phyloP scores from a whole-genome alignment of 768 basidiomycete genomes.

The Lactarius trivialis region DNA sequence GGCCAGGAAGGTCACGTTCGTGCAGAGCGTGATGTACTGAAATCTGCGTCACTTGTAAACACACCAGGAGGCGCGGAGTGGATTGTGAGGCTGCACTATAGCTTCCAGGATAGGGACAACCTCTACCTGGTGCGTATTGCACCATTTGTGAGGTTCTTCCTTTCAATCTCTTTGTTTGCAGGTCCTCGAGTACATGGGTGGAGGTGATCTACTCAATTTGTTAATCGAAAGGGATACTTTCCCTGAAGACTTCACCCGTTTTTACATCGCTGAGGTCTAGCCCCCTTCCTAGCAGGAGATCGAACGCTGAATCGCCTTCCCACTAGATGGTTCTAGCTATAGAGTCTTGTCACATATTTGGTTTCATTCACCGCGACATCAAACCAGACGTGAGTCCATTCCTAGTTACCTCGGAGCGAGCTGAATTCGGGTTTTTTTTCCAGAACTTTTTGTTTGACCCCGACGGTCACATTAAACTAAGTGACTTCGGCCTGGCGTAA shows the following conservation, averaged over 20 bases:
- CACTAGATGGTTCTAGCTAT: conserved; percentile 87
- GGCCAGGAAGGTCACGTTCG: conserved; percentile 97
- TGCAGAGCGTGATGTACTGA: conserved; percentile 90
- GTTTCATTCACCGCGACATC: conserved; percentile 97
- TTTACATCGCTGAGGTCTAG: conserved; percentile 88
- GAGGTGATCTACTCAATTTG: conserved; percentile 92
- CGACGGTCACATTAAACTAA: conserved; percentile 88
- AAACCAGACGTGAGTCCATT: conserved; percentile 72
- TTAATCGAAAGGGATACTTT: conserved; percentile 89
- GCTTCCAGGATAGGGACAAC: conserved; percentile 91
- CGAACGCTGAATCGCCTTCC: conserved; percentile 1
- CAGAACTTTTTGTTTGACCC: conserved; percentile 96
- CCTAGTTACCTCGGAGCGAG: background rate
- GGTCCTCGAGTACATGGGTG: conserved; percentile 94
- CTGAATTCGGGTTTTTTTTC: conserved; percentile 18
- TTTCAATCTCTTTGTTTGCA: conserved; percentile 52
- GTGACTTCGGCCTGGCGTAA: conserved; percentile 93
- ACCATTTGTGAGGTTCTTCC: conserved; percentile 11
- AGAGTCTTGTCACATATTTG: conserved; percentile 87
- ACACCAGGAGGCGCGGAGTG: conserved; percentile 76
- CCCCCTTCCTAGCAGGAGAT: conserved; percentile 11
- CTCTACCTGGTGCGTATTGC: conserved; percentile 74
- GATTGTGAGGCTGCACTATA: conserved; percentile 92
- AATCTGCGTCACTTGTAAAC: conserved; percentile 77
- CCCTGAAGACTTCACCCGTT: conserved; percentile 84